Percentiles rank a stretch among this genome's conserved stretches.
Conservation (phyloP, 768 basidiomycete genomes). For the Phylloporus sp. region DNA sequence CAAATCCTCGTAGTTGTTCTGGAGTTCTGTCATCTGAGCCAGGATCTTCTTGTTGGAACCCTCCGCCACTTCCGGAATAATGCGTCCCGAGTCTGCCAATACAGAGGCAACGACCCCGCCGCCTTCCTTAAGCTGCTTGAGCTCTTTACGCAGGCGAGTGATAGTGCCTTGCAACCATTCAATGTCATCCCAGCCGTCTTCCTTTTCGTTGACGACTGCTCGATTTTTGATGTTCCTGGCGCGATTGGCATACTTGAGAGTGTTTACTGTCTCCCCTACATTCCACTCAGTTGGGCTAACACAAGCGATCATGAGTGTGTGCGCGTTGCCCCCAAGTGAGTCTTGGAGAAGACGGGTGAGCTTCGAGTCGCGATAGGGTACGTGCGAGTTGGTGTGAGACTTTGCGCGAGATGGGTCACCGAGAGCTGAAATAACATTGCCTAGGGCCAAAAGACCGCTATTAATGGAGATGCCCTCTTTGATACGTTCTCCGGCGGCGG, state of each 20-base stretch:
- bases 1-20: conserved; percentile 79
- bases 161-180: conserved; percentile 93
- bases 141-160: conserved; percentile 77
- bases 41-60: conserved; percentile 71
- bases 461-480: conserved; percentile 99
- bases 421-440: conserved; percentile 97
- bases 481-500: conserved; percentile 92
- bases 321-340: conserved; percentile 94
- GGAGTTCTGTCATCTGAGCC: conserved; percentile 77
- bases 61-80: conserved; percentile 39
- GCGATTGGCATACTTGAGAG: conserved; percentile 94
- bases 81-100: conserved; percentile 28
- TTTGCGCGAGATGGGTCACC: conserved; percentile 89
- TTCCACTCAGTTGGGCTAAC: conserved; percentile 97
- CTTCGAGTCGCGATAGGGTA: conserved; percentile 98
- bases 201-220: conserved; percentile 86
- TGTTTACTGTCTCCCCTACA: conserved; percentile 87
- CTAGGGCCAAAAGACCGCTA: conserved; percentile 90
- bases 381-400: conserved; percentile 77
- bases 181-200: conserved; percentile 98
- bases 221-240: conserved; percentile 97
- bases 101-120: conserved; percentile 29
- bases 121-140: conserved; percentile 75
- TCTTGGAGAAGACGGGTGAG: conserved; percentile 77
- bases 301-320: conserved; percentile 98